A percentile compares a stretch with the other conserved stretches of the same genome.
Conservation (phyloP, 176 grass and related monocot genomes). For the Aegilops umbellulata region DNA sequence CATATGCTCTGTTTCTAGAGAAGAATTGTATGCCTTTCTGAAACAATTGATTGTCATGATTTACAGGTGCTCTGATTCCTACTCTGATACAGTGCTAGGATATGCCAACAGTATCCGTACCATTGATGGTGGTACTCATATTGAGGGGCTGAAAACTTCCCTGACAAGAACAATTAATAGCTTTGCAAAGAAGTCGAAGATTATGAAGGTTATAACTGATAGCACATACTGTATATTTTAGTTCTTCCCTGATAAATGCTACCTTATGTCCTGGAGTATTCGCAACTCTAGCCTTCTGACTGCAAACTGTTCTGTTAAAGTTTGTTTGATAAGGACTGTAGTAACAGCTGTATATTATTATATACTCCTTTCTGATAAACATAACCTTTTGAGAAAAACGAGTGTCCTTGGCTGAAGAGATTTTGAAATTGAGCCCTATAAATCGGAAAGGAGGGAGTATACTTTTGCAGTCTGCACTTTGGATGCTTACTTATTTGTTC, state of each 20-base stretch:
- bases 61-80: slow-evolving; percentile 95
- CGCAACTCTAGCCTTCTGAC: neutral
- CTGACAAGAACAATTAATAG: slow-evolving; percentile 95
- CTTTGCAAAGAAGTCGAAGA: slow-evolving; percentile 81
- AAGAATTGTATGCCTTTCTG: slow-evolving; percentile 15
- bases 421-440: no score
- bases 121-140: slow-evolving; percentile 97
- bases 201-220: slow-evolving; percentile 73
- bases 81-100: slow-evolving; percentile 89
- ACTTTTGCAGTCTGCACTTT: neutral
- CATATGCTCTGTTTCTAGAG: neutral
- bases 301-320: neutral
- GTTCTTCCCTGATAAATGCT: neutral
- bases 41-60: slow-evolving; percentile 16
- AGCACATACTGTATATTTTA: slow-evolving; percentile 9
- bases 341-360: neutral
- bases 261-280: neutral
- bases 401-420: no score
- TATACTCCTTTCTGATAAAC: no score
- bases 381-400: no score
- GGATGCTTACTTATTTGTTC: slow-evolving; percentile 6
- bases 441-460: no score
- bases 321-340: slow-evolving; percentile 4
- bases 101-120: slow-evolving; percentile 99
- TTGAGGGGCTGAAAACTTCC: slow-evolving; percentile 87